Conservation (phyloP, 768 basidiomycete species). For the Pleurotus tuoliensis region DNA sequence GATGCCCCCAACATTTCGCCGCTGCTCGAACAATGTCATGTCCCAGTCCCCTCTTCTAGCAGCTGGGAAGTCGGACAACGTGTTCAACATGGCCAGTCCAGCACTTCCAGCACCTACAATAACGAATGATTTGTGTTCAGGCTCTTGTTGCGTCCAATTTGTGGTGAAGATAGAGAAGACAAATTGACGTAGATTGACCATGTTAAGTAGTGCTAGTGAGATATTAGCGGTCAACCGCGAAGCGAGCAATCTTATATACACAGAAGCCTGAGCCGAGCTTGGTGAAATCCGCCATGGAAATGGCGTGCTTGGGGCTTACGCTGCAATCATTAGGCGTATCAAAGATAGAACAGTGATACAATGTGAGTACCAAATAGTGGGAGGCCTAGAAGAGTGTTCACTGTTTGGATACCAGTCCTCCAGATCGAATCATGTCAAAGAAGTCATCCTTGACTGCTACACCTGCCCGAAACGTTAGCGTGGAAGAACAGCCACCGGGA, state of each 20-base stretch:
- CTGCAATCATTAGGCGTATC: background rate
- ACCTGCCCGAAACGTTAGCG: slow-evolving; percentile 27
- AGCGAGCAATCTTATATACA: background rate
- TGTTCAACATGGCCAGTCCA: slow-evolving; percentile 50
- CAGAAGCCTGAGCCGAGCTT: background rate
- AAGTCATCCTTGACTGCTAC: slow-evolving; percentile 69
- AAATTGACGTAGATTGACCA: slow-evolving; percentile 23
- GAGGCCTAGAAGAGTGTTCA: slow-evolving; percentile 19
- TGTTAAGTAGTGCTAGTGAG: background rate
- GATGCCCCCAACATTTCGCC: slow-evolving; percentile 50
- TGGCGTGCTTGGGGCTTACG: slow-evolving; percentile 21
- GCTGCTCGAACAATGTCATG: slow-evolving; percentile 51
- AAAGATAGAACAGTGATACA: too few relatives aligned
- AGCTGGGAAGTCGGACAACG: slow-evolving; percentile 42
- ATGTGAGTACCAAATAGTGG: background rate
- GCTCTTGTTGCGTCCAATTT: background rate
- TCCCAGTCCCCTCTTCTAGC: slow-evolving; percentile 35
- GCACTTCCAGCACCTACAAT: slow-evolving; percentile 58
- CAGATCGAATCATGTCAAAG: slow-evolving; percentile 79
- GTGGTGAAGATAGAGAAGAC: slow-evolving; percentile 17
- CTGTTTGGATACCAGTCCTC: slow-evolving; percentile 71
- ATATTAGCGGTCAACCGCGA: background rate
- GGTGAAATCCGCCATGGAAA: slow-evolving; percentile 13
- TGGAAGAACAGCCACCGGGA: background rate
- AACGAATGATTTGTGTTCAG: slow-evolving; percentile 42